phyloP scores from a whole-genome alignment of 306 rosid species.

The Trifolium pratense region DNA sequence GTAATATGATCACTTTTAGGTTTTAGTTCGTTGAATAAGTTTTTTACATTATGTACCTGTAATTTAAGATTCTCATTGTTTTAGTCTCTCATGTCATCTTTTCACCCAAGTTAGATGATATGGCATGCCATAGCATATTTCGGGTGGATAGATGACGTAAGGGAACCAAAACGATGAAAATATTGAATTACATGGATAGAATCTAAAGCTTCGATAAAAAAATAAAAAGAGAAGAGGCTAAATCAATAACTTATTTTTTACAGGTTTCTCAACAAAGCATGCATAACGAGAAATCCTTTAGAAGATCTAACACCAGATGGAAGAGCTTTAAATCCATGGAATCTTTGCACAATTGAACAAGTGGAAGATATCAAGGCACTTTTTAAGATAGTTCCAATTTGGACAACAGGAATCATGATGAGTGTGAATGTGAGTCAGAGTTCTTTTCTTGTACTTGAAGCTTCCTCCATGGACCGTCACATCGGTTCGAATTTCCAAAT shows the following conservation, averaged over 20 bases:
- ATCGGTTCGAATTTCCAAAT: slow-evolving; percentile 39
- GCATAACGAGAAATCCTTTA: slow-evolving; percentile 41
- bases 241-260: neutral
- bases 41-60: too few relatives aligned
- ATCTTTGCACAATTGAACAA: slow-evolving; percentile 56
- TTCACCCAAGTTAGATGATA: too few relatives aligned
- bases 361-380: slow-evolving; percentile 49
- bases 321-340: slow-evolving; percentile 54
- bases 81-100: too few relatives aligned
- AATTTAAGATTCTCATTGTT: too few relatives aligned
- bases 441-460: slow-evolving; percentile 40
- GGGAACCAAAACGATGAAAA: too few relatives aligned
- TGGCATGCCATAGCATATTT: too few relatives aligned
- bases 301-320: slow-evolving; percentile 42
- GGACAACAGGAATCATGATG: slow-evolving; percentile 45
- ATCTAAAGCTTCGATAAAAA: too few relatives aligned
- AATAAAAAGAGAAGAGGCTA: neutral
- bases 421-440: slow-evolving; percentile 21
- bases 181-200: too few relatives aligned
- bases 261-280: slow-evolving; percentile 59
- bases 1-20: too few relatives aligned
- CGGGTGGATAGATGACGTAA: too few relatives aligned
- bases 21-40: too few relatives aligned
- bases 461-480: slow-evolving; percentile 43
- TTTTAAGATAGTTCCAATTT: slow-evolving; percentile 36